Evolutionary conservation across 495 filamentous ascomycete genomes (phyloP), one percentile per base, ranked within the genome.

Genomic region (Lepraria neglecta): DNA sequence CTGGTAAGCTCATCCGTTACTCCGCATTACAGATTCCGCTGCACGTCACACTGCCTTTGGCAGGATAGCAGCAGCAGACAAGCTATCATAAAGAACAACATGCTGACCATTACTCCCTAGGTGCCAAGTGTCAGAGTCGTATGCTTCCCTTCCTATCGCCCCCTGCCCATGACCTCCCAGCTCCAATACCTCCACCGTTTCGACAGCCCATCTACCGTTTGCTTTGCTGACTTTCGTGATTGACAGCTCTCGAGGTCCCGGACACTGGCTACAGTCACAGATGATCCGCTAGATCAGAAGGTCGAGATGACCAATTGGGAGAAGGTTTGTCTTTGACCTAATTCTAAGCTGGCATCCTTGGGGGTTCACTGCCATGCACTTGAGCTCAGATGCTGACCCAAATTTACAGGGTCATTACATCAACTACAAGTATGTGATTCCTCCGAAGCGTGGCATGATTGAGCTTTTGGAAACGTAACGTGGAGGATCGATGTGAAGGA

Each of bases 261-360:
- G 67, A 77, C 78, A 69, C 70, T 87, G 66, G 85, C 85, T 61
- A 85, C 85, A 71, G 79, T 82, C 68, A 75, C 71, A 68, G 80
- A 85, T 73, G 74, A 79, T 69, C 81, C 86, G 60, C 83, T 90
- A 60, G 78, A 78, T 74, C 80, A 83, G 75, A 89, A 89, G 82
- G 87, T 90, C 73, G 87, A 89, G 76, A 90, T 90, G 87, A 86
- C 77, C 77, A 87, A 84, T 69, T 82, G 78, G 75, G 87, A 89
- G 74, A 88, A 86, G 77, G 82, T 83, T 67, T 60, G 68, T 65
- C 28, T 50, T 44, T 24, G 70, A 75, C 69, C 45, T 64, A 51
- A 50, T 47, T 58, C 2, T 10, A 27, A 33, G 27, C 15, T 42
- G n/a, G 15, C 17, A 46, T 19, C 10, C 24, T 31, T 31, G 5